Evolutionary conservation across 2,329 filamentous ascomycete species (phyloP).

Genomic region (Onygenales sp.): DNA sequence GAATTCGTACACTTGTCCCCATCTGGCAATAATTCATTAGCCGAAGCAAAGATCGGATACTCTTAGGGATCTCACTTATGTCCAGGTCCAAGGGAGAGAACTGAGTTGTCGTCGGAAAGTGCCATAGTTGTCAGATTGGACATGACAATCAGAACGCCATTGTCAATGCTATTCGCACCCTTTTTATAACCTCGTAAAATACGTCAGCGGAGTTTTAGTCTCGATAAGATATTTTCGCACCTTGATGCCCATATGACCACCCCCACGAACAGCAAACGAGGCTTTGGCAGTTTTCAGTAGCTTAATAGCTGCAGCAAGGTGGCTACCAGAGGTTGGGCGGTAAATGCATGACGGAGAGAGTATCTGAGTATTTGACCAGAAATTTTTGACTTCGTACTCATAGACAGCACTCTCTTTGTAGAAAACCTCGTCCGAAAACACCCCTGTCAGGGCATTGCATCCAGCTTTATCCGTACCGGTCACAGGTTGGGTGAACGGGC

Average conservation of each 20-base stretch:
- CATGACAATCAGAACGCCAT: slow-evolving; percentile 26
- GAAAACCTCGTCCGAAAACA: slow-evolving; percentile 16
- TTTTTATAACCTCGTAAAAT: slow-evolving; percentile 4
- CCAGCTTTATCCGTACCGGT: neutral
- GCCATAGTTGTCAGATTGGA: slow-evolving; percentile 19
- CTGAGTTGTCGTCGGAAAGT: slow-evolving; percentile 19
- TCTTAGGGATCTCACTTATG: slow-evolving; percentile 14
- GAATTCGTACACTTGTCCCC: neutral
- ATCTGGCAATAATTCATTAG: neutral
- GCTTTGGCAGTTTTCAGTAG: slow-evolving; percentile 14
- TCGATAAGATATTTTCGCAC: slow-evolving; percentile 7
- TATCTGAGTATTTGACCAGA: slow-evolving; percentile 29
- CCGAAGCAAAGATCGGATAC: neutral
- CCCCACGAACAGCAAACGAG: slow-evolving; percentile 25
- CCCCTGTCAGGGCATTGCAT: neutral
- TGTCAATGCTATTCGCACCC: slow-evolving; percentile 25
- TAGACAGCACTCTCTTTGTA: slow-evolving; percentile 17
- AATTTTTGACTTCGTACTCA: slow-evolving; percentile 21
- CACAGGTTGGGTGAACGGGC: no score
- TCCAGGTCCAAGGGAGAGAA: slow-evolving; percentile 20
- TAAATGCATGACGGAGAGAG: slow-evolving; percentile 25
- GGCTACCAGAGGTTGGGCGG: slow-evolving; percentile 19
- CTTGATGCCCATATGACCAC: slow-evolving; percentile 26
- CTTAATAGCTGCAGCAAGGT: slow-evolving; percentile 18
- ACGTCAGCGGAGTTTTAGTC: neutral